These are phyloP conservation scores for Hydrangea macrophylla DNA, from an alignment of 148 eudicot species.

Conservation along the genomic window DNA sequence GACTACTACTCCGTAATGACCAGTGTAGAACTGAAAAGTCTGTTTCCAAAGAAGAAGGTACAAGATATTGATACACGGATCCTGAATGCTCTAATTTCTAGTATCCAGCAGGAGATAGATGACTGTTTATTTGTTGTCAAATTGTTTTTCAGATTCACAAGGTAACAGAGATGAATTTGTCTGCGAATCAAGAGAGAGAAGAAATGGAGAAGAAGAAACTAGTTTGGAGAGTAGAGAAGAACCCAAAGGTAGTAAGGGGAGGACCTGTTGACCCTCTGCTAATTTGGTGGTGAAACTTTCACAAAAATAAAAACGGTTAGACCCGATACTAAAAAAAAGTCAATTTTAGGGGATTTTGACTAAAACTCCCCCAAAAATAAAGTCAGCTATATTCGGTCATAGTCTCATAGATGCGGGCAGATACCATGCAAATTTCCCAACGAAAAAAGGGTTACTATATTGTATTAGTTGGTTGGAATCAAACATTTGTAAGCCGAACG, in stretches of 20 bases:
- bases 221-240: constrained; percentile 59
- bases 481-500: too few species aligned
- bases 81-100: constrained; percentile 7
- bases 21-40: constrained; percentile 68
- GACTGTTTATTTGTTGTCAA: background rate
- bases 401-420: too few species aligned
- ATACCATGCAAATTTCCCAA: too few species aligned
- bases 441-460: too few species aligned
- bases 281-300: constrained; percentile 65
- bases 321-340: too few species aligned
- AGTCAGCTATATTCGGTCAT: too few species aligned
- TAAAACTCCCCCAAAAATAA: too few species aligned
- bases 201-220: constrained; percentile 82
- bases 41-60: constrained; percentile 82
- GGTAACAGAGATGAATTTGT: constrained; percentile 76
- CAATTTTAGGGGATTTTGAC: too few species aligned
- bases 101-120: too few species aligned
- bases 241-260: constrained; percentile 48
- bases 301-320: too few species aligned
- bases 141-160: constrained; percentile 50
- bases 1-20: constrained; percentile 64
- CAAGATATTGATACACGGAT: background rate
- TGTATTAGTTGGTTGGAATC: too few species aligned
- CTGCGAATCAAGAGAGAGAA: constrained; percentile 85
- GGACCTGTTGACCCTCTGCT: constrained; percentile 59